Percentiles rank a stretch among this genome's conserved stretches.
These are phyloP conservation scores for Aspergillaceae sp. DNA, from an alignment of 2,329 filamentous ascomycete species.

Conservation along the genomic window DNA sequence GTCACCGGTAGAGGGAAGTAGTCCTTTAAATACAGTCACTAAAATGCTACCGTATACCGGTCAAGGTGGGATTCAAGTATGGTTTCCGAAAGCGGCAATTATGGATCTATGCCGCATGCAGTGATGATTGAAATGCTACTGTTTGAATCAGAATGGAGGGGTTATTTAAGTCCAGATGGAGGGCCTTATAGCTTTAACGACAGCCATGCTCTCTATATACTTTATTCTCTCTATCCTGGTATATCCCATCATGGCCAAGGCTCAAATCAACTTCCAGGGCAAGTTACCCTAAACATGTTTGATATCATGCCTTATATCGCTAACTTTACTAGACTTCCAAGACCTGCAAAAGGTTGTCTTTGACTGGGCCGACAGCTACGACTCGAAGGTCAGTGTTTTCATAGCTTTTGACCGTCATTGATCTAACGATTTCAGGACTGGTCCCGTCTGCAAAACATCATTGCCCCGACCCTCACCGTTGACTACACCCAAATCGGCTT, in stretches of 20 bases:
- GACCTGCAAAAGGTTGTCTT: constrained; percentile 28
- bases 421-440: constrained; percentile 26
- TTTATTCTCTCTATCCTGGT: background rate
- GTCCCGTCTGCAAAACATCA: constrained; percentile 31
- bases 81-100: background rate
- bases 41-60: no score
- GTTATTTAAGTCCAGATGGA: background rate
- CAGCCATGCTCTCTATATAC: background rate
- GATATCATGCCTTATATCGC: background rate
- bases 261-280: background rate
- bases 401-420: background rate
- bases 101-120: background rate
- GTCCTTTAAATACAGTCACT: no score
- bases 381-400: constrained; percentile 29
- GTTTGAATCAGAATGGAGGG: no score
- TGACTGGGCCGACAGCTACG: constrained; percentile 40
- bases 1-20: no score
- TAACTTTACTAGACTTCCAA: constrained; percentile 22
- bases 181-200: background rate
- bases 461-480: constrained; percentile 39
- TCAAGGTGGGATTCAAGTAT: no score
- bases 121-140: background rate
- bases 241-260: background rate
- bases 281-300: background rate
- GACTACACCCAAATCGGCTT: constrained; percentile 62